Percentiles rank a stretch among this genome's conserved stretches.
phyloP scores from a whole-genome alignment of 139 green algal genomes.

The Raphidocelis subcapitata region DNA sequence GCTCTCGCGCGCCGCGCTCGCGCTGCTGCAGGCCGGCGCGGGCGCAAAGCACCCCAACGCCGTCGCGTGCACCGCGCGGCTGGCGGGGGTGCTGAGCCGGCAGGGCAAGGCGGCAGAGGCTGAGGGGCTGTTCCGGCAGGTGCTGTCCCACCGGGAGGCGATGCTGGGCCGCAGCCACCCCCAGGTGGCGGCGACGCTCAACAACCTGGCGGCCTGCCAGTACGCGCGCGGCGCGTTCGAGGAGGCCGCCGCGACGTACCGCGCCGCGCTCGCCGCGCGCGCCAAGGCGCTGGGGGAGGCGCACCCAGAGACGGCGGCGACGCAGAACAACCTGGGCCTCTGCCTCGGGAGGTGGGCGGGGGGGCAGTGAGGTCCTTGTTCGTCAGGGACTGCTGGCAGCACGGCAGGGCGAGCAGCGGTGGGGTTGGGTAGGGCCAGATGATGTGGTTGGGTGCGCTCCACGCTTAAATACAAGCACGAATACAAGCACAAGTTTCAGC shows the following conservation, averaged over 20 bases:
- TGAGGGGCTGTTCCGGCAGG: slow-evolving; percentile 21
- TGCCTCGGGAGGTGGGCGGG: slow-evolving; percentile 16
- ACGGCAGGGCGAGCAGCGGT: neutral
- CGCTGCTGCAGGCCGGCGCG: neutral
- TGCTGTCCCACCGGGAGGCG: slow-evolving; percentile 15
- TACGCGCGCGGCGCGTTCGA: slow-evolving; percentile 6
- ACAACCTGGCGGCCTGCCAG: slow-evolving; percentile 20
- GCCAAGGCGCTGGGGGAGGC: slow-evolving; percentile 1
- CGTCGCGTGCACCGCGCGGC: slow-evolving; percentile 1
- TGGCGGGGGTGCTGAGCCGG: slow-evolving; percentile 4
- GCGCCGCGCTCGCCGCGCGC: slow-evolving; percentile 1
- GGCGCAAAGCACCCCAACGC: slow-evolving; percentile 15
- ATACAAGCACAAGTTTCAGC: neutral
- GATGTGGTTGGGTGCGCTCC: neutral
- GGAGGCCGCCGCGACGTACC: slow-evolving; percentile 9
- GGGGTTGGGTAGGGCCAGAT: neutral
- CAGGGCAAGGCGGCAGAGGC: slow-evolving; percentile 9
- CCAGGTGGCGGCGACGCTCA: neutral
- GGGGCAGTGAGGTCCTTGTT: neutral
- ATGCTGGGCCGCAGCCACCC: slow-evolving; percentile 19
- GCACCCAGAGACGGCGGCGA: slow-evolving; percentile 17
- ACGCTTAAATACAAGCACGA: neutral
- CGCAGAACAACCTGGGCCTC: slow-evolving; percentile 25
- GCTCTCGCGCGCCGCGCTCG: neutral
- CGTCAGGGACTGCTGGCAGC: neutral